Conservation (phyloP, 2,329 filamentous ascomycete species). For the Periconia macrospinosa region DNA sequence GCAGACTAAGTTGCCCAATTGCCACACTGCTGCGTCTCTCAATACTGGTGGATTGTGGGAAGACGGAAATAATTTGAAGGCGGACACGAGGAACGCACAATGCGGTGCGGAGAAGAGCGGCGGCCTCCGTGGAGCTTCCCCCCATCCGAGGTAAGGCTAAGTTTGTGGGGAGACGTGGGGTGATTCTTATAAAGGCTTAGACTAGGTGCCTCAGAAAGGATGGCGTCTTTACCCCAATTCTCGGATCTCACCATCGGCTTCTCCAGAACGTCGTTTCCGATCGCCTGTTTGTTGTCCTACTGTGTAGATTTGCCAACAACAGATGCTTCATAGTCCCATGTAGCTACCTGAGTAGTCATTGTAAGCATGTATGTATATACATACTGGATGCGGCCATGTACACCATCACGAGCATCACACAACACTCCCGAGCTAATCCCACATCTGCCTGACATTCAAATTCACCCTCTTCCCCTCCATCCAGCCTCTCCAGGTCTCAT, state of each 20-base stretch:
- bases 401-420: no score
- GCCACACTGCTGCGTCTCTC: no score
- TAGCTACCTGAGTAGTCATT: no score
- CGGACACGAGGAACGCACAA: no score
- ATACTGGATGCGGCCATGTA: no score
- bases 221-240: background rate
- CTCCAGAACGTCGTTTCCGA: background rate
- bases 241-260: background rate
- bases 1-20: background rate
- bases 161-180: background rate
- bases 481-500: conserved; percentile 78
- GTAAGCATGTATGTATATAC: no score
- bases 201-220: no score
- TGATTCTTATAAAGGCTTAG: background rate
- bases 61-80: no score
- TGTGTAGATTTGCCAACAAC: no score
- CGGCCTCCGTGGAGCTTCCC: background rate
- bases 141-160: background rate
- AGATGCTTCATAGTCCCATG: no score
- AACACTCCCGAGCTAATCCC: no score
- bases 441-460: conserved; percentile 90
- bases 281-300: background rate
- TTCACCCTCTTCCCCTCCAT: conserved; percentile 88
- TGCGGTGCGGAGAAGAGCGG: background rate
- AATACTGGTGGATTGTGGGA: no score